These are phyloP conservation scores for Setaria italica DNA, from an alignment of 202 grass and related monocot species.

Conservation along the genomic window DNA sequence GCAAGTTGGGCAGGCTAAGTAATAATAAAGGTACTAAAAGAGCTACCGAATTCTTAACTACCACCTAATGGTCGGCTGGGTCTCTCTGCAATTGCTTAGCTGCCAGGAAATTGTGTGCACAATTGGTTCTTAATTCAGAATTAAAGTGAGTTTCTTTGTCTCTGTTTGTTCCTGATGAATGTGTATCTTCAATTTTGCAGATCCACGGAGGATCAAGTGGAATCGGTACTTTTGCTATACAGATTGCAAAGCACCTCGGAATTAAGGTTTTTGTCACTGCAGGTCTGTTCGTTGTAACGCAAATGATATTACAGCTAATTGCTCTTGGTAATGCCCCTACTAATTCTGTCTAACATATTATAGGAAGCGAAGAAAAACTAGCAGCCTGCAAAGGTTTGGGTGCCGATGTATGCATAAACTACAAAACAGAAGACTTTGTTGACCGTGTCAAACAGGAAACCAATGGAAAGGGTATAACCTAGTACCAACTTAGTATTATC, in stretches of 20 bases:
- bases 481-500: background rate
- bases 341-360: constrained; percentile 7
- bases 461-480: constrained; percentile 68
- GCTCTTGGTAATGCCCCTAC: constrained; percentile 3
- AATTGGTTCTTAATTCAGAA: background rate
- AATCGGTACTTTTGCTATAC: constrained; percentile 92
- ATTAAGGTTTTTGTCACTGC: constrained; percentile 89
- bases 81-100: background rate
- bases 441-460: constrained; percentile 83
- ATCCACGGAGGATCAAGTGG: constrained; percentile 95
- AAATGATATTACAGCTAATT: background rate
- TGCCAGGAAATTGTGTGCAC: background rate
- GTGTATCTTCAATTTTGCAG: constrained; percentile 45
- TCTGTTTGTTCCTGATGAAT: background rate
- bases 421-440: constrained; percentile 93
- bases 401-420: constrained; percentile 91
- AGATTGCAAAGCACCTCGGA: constrained; percentile 78
- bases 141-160: background rate
- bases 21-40: background rate
- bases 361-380: constrained; percentile 88
- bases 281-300: constrained; percentile 51
- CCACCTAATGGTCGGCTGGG: background rate
- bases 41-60: background rate
- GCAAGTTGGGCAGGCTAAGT: background rate
- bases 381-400: constrained; percentile 84